Evolutionary conservation across 2,329 filamentous ascomycete species (phyloP).

Genomic region (Cytospora schulzeri): DNA sequence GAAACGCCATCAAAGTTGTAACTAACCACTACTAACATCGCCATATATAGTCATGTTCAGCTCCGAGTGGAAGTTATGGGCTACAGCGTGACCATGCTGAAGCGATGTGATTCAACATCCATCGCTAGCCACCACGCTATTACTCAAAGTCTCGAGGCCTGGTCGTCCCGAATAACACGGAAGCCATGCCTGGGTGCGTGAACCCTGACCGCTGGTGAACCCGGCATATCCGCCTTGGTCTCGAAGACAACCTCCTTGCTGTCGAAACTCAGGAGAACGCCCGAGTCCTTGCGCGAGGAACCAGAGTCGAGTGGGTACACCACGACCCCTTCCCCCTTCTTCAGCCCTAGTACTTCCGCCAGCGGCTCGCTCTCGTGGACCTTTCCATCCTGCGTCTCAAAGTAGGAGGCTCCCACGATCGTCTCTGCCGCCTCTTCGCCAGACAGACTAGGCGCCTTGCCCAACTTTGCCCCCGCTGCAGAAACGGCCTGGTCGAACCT

Average conservation of each 20-base stretch:
- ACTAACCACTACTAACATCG: background rate
- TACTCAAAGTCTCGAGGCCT: slow-evolving; percentile 23
- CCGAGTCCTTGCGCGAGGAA: slow-evolving; percentile 58
- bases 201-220: slow-evolving; percentile 46
- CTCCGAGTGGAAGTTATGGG: background rate
- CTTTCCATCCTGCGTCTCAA: slow-evolving; percentile 42
- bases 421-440: slow-evolving; percentile 56
- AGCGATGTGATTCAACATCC: background rate
- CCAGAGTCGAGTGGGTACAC: slow-evolving; percentile 67
- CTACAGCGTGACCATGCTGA: background rate
- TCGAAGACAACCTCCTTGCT: slow-evolving; percentile 61
- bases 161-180: slow-evolving; percentile 42
- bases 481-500: slow-evolving; percentile 58
- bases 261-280: slow-evolving; percentile 55
- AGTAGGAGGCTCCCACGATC: slow-evolving; percentile 49
- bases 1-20: background rate
- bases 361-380: slow-evolving; percentile 54
- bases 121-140: background rate
- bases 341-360: slow-evolving; percentile 48
- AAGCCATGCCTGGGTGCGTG: slow-evolving; percentile 66
- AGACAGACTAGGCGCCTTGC: slow-evolving; percentile 46
- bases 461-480: slow-evolving; percentile 40
- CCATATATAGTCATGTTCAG: background rate
- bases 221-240: slow-evolving; percentile 43
- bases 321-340: slow-evolving; percentile 55